A percentile compares a stretch with the other conserved stretches of the same genome.
Conservation (phyloP, 352 stramenopile genomes). For the Plasmopara halstedii region DNA sequence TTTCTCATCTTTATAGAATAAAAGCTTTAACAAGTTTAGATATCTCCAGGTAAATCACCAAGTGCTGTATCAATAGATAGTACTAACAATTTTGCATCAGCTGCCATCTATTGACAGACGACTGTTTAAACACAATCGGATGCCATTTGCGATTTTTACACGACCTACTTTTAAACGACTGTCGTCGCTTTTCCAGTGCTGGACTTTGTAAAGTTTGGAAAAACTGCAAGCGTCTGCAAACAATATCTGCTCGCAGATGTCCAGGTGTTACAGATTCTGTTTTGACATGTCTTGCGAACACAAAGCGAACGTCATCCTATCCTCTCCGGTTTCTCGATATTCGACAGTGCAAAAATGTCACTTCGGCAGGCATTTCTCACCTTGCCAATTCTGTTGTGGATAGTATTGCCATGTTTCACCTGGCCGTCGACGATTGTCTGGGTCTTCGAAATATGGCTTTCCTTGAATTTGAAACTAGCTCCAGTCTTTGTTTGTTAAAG, state of each 20-base stretch:
- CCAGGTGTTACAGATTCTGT: conserved; percentile 44
- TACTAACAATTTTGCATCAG: conserved; percentile 1
- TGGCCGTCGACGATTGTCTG: conserved; percentile 47
- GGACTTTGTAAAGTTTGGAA: conserved; percentile 45
- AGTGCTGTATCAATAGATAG: background rate
- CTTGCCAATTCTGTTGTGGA: conserved; percentile 31
- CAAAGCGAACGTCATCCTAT: conserved; percentile 22
- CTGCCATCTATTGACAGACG: conserved; percentile 50
- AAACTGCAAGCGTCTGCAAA: conserved; percentile 45
- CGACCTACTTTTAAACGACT: conserved; percentile 48
- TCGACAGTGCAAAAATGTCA: conserved; percentile 56
- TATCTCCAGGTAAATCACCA: conserved; percentile 23
- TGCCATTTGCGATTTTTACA: conserved; percentile 38
- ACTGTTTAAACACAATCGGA: conserved; percentile 33
- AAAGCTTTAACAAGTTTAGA: conserved; percentile 24
- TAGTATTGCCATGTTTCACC: conserved; percentile 9
- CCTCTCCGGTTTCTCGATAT: conserved; percentile 37
- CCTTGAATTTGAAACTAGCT: conserved; percentile 56
- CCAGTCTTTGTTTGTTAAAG: conserved; percentile 19
- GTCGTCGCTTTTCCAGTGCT: conserved; percentile 46
- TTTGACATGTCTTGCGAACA: conserved; percentile 47
- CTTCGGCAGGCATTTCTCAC: conserved; percentile 49
- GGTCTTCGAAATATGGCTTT: conserved; percentile 67
- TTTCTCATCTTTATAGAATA: conserved; percentile 17
- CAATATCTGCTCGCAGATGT: conserved; percentile 35